phyloP scores from a whole-genome alignment of 768 basidiomycete species.

The Hypholoma fasciculare region DNA sequence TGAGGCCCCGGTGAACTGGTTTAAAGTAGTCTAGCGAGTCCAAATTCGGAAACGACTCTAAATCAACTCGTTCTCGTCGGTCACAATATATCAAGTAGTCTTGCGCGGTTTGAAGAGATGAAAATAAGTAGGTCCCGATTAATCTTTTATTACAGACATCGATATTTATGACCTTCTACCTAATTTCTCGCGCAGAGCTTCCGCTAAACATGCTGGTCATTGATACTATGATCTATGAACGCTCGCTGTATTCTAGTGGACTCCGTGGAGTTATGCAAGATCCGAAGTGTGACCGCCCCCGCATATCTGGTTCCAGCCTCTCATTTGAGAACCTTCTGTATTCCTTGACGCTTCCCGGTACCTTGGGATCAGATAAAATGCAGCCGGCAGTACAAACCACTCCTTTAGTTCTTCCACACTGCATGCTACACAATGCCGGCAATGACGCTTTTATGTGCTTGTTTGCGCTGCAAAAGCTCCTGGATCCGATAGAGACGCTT shows the following conservation, averaged over 20 bases:
- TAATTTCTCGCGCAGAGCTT: constrained; percentile 45
- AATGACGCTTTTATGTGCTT: constrained; percentile 77
- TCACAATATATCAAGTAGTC: constrained; percentile 54
- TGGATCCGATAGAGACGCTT: constrained; percentile 51
- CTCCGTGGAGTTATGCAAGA: constrained; percentile 62
- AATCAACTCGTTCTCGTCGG: constrained; percentile 75
- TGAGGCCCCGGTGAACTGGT: constrained; percentile 9
- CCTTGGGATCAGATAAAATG: constrained; percentile 12
- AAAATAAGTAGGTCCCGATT: constrained; percentile 62
- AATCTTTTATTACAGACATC: not conserved
- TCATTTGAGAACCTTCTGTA: constrained; percentile 63
- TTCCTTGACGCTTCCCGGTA: constrained; percentile 46
- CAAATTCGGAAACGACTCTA: constrained; percentile 70
- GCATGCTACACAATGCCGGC: constrained; percentile 69
- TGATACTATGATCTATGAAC: constrained; percentile 67
- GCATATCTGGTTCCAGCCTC: constrained; percentile 53
- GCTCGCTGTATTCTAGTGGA: constrained; percentile 57
- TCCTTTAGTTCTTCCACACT: constrained; percentile 36
- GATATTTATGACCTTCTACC: not conserved
- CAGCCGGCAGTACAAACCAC: constrained; percentile 11
- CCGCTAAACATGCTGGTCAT: constrained; percentile 72
- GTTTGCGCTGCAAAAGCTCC: constrained; percentile 66
- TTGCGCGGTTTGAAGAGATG: constrained; percentile 73
- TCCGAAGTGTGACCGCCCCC: constrained; percentile 52
- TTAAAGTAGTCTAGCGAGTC: constrained; percentile 68